Percentiles rank a stretch among this genome's conserved stretches.
Conservation (phyloP, 2,329 filamentous ascomycete species). For the Fusarium beomiforme region DNA sequence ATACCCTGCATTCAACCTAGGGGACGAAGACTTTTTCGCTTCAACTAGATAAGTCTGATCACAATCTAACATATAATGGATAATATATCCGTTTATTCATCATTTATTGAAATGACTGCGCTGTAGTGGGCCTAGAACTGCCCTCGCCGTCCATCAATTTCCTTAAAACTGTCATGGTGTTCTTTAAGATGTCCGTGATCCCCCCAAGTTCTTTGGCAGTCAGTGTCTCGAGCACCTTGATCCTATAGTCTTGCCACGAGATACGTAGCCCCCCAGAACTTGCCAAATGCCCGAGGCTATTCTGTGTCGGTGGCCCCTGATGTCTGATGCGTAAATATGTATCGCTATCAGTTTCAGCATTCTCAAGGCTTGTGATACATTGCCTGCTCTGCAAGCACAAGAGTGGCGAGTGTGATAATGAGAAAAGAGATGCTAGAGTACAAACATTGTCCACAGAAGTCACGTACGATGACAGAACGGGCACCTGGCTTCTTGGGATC, state of each 20-base stretch:
- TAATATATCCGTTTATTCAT: background rate
- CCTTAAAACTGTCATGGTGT: constrained; percentile 81
- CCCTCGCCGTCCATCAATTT: constrained; percentile 52
- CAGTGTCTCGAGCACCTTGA: constrained; percentile 76
- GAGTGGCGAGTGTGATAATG: constrained; percentile 67
- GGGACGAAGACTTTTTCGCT: constrained; percentile 40
- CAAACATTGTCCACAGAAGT: constrained; percentile 57
- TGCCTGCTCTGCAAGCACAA: constrained; percentile 65
- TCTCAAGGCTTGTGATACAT: constrained; percentile 66
- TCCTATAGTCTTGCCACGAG: constrained; percentile 78
- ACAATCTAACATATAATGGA: background rate
- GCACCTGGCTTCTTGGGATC: constrained; percentile 56
- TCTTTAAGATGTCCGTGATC: constrained; percentile 77
- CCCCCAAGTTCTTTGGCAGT: constrained; percentile 72
- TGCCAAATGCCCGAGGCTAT: constrained; percentile 69
- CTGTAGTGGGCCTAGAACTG: constrained; percentile 32
- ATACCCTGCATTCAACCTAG: constrained; percentile 52
- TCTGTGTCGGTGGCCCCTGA: constrained; percentile 75
- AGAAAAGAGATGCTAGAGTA: constrained; percentile 62
- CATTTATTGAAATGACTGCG: constrained; percentile 2
- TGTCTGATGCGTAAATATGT: constrained; percentile 60
- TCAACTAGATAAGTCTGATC: constrained; percentile 45
- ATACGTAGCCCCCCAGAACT: constrained; percentile 73
- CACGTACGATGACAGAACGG: constrained; percentile 60
- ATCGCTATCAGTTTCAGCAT: constrained; percentile 57